Base-by-base conservation (phyloP, 2,329 filamentous ascomycete genomes). In the Penicillium frequentans region DNA sequence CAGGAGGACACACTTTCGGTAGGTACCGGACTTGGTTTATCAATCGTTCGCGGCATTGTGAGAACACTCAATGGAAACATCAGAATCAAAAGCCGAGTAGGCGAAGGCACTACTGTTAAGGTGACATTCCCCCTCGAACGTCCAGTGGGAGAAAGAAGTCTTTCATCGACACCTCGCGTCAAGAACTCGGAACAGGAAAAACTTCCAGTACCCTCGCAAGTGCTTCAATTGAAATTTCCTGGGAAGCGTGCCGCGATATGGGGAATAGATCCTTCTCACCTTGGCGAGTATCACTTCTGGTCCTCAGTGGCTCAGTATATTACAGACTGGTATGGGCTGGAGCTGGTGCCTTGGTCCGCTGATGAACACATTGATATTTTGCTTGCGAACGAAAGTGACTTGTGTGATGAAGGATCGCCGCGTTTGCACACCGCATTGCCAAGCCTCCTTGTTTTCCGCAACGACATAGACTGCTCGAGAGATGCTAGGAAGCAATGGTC, bases 11-110 rank as follows among this genome's bases (percentile, higher is more conserved):
- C 56, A 2, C 54, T 64, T 33, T 52, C 57, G 0, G 52, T 58
- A 27, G 64, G 64, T 14, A 66, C 55, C n/a, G 64, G 64, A 7
- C 43, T 67, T 5, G 64, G 64, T 6, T 29, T 64, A 21, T 58
- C 53, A 29, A 58, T 61, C 7, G 56, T 58, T 19, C 59, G 54
- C 14, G 49, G 54, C 23, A 54, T 54, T 29, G 47, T 58, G 13
- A 29, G 29, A 14, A 50, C 42, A 2, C 50, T 58, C 21, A 51
- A 51, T 9, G 59, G 56, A 16, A 49, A 53, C 5, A 54, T 61
- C 42, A 48, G 56, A 24, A 54, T 58, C 26, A 21, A 54, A n/a
- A 58, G 56, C 35, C 48, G 29, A 8, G 31, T 47, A 14, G 54
- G 51, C 2, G 13, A 31, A 19, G 59, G 59, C 13, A 61, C 59